phyloP scores from a whole-genome alignment of 345 rosid genomes.

The Salix purpurea region DNA sequence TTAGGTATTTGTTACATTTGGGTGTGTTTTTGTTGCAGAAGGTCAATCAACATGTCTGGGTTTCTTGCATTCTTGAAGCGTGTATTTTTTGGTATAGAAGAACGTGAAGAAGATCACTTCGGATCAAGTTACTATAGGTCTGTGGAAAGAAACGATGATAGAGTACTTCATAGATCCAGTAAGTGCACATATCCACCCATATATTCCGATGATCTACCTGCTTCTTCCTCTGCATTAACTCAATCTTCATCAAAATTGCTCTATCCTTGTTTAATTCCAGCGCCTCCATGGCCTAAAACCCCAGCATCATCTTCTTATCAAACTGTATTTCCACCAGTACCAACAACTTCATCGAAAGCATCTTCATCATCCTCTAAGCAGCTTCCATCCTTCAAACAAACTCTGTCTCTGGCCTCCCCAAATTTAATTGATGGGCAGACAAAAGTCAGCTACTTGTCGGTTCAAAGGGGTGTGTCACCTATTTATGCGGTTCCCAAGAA shows the following conservation, averaged over 20 bases:
- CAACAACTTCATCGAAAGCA: not conserved
- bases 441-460: not conserved
- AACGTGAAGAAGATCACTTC: not conserved
- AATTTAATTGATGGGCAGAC: not conserved
- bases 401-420: constrained; percentile 6
- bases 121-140: not conserved
- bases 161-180: not conserved
- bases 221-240: not conserved
- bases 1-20: not conserved
- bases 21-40: constrained; percentile 1
- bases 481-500: constrained; percentile 27
- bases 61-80: constrained; percentile 19
- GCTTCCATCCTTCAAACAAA: constrained; percentile 14
- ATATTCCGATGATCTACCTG: not conserved
- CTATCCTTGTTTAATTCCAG: constrained; percentile 9
- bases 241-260: not conserved
- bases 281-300: not conserved
- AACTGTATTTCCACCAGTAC: too few species aligned
- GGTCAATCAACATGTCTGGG: constrained; percentile 10
- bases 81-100: constrained; percentile 14
- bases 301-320: not conserved
- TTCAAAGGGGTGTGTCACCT: constrained; percentile 10
- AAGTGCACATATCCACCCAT: not conserved
- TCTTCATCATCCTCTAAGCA: not conserved
- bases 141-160: not conserved